Evolutionary conservation across 139 green algal species (phyloP), one percentile per base, ranked within the genome.

Genomic region (Pleodorina starrii): DNA sequence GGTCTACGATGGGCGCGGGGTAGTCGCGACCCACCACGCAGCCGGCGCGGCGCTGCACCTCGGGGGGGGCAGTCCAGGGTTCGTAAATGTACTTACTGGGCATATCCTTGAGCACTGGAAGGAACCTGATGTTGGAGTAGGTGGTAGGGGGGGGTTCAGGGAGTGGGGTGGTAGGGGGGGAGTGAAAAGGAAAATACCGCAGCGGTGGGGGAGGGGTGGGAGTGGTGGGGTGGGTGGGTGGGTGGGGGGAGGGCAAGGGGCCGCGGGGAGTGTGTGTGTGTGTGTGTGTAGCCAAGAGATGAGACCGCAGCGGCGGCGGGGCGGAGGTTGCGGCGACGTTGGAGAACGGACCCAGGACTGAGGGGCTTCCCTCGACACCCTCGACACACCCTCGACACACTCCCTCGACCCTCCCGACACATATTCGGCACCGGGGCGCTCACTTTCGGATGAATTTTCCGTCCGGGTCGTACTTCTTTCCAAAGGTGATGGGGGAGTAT

Each of bases 1-100:
- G 97, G 83, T 98, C 96, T 19, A 98, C 95, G 57, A 99, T 96
- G 25, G 97, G 97, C 35, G 79, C 86, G 1, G 98, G 98, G 94
- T 99, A 99, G 93, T 99, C 97, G 35, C 92, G 93, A 27, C 98
- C 98, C 17, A 99, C 94, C 48, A 99, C 91, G 91, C 97, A 99
- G 5, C 95, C 93, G 29, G 97, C 97, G 46, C 84, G 91, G 75
- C 96, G 90, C 94, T 99, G 97, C 71, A 99, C 97, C 14, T 95
- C 93, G 40, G 96, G 54, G 0, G 98, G 97, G 4, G 97, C 96
- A 1, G 92, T 97, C 97, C 97, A 99, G 0, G 98, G 98, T 82
- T 91, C 90, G 79, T 98, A 99, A 43, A 99, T 99, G 94, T 99
- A 99, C 92, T 98, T 96, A 38, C 91, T 86, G 0, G 97, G 97